Evolutionary conservation across 148 eudicot species (phyloP).

Genomic region (Polygonum aviculare): DNA sequence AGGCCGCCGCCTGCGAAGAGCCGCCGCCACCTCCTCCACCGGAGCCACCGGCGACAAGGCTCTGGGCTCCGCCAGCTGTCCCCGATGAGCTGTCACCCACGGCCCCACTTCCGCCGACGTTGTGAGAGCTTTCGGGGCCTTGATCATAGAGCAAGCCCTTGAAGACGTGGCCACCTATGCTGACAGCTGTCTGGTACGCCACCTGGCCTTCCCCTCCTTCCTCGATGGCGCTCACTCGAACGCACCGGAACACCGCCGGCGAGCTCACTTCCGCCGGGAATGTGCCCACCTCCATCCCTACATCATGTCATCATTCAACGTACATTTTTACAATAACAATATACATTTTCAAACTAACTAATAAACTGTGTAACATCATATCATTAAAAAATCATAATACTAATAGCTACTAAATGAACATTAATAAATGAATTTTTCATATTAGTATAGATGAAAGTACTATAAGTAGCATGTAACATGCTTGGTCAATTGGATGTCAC

Average conservation of each 20-base stretch:
- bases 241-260: slow-evolving; percentile 43
- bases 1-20: not conserved
- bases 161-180: slow-evolving; percentile 53
- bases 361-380: not conserved
- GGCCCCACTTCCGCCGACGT: not conserved
- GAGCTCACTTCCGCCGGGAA: slow-evolving; percentile 50
- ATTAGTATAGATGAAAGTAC: too few species aligned
- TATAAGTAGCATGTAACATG: too few species aligned
- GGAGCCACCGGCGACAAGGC: slow-evolving; percentile 7
- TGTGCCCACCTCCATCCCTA: slow-evolving; percentile 24
- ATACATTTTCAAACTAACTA: not conserved
- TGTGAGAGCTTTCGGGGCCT: slow-evolving; percentile 30
- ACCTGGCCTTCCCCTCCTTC: slow-evolving; percentile 34
- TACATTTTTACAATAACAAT: not conserved
- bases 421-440: too few species aligned
- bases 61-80: slow-evolving; percentile 24
- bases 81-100: slow-evolving; percentile 34
- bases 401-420: too few species aligned
- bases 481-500: too few species aligned
- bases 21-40: slow-evolving; percentile 4
- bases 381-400: too few species aligned
- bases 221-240: slow-evolving; percentile 48
- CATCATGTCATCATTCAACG: not conserved
- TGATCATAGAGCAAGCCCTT: slow-evolving; percentile 66
- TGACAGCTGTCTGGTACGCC: slow-evolving; percentile 59